Base-by-base conservation (phyloP, 2,329 filamentous ascomycete genomes). In the Sporothrix pseudoabietina region DNA sequence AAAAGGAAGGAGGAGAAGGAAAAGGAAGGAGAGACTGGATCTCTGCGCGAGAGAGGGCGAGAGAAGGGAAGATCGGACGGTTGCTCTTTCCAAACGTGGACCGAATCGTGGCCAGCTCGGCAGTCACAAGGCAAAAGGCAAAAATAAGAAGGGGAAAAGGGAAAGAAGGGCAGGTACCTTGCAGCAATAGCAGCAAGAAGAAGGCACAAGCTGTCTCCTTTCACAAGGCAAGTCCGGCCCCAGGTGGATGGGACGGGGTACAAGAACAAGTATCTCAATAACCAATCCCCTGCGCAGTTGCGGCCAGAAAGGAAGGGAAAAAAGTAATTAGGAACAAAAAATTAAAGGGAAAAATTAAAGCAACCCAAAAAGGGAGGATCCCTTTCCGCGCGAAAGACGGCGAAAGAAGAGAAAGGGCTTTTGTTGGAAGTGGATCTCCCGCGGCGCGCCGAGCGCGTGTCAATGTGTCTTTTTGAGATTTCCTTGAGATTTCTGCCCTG, bases 41-140 rank as follows among this genome's bases (percentile, higher is more conserved):
- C 35, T 35, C 4, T 8, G 35, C 35, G 35, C 4, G 35, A 49
- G 19, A 22, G 63, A 14, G n/a, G 19, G 44, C 22, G 71, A 73
- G 22, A 39, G 10, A 63, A 69, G 16, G 70, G 61, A 22, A 47
- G 65, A 68, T 55, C 47, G 66, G 66, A 69, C 66, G 66, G 66
- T 47, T 69, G 47, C 19, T 69, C 66, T 54, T 69, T 54, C 66
- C 68, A 26, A 70, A 44, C 49, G 44, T 39, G 68, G 68, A 39
- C 68, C 66, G 44, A 72, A 72, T 74, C 70, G 71, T 68, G 55
- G 57, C 61, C 70, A 63, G 54, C 65, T 72, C 70, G 73, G 73
- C 65, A 74, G 73, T 72, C 70, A 69, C 66, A 69, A 52, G 66
- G 66, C 66, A 69, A 68, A 54, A 26, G 26, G 26, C 26, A 26